Percentiles rank a stretch among this genome's conserved stretches.
Evolutionary conservation across 2,329 filamentous ascomycete genomes (phyloP).

Genomic region (Xylaria sp.): DNA sequence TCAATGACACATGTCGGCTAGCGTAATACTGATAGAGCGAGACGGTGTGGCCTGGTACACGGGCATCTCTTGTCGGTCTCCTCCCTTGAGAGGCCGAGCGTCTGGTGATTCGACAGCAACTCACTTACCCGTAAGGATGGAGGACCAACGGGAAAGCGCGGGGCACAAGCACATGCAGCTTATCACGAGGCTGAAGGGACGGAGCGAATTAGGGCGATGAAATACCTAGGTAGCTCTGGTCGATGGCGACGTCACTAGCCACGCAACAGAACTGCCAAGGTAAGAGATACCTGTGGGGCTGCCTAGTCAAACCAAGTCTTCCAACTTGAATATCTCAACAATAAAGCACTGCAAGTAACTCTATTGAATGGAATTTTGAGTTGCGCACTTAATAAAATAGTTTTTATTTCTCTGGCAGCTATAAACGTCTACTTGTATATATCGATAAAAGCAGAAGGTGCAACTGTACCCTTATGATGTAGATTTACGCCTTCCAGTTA

Average conservation of each 20-base stretch:
- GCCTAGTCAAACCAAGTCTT: too few relatives aligned
- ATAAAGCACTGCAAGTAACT: too few relatives aligned
- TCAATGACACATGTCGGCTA: constrained; percentile 11
- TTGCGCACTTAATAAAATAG: too few relatives aligned
- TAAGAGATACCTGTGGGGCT: background rate
- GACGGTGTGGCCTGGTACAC: constrained; percentile 6
- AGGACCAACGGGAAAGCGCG: constrained; percentile 26
- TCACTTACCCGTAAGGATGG: background rate
- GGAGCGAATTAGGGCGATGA: constrained; percentile 41
- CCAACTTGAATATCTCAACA: too few relatives aligned
- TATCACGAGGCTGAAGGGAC: constrained; percentile 45
- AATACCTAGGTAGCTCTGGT: constrained; percentile 29
- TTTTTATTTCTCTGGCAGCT: too few relatives aligned
- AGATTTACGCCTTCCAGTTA: too few relatives aligned
- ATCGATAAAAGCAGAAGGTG: too few relatives aligned
- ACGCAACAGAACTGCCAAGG: background rate
- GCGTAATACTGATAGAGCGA: background rate
- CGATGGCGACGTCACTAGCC: constrained; percentile 34
- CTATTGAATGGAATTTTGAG: too few relatives aligned
- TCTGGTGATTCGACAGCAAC: constrained; percentile 10
- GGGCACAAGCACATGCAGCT: constrained; percentile 32
- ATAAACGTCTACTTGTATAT: too few relatives aligned
- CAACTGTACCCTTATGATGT: too few relatives aligned
- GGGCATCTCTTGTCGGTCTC: constrained; percentile 2
- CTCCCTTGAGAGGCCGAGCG: background rate